Base-by-base conservation (phyloP, 2,329 filamentous ascomycete species). In the Pseudopithomyces maydicus region DNA sequence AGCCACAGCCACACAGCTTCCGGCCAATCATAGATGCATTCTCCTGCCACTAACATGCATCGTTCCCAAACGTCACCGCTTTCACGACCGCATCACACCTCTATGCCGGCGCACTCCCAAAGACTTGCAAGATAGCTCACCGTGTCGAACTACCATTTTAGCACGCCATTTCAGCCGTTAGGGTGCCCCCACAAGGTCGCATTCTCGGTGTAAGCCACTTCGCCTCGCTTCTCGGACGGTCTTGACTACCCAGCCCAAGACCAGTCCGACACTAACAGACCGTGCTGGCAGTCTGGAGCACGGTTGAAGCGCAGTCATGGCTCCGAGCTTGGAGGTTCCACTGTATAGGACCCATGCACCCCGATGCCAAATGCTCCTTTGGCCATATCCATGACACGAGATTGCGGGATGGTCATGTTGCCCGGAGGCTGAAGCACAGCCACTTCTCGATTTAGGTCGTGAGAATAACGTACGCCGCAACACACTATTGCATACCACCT, bases 391-490 rank as follows among this genome's bases (percentile, higher is more conserved):
- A 36, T 42, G 36, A 15, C 29, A 22, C 42, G 26, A 54, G 44
- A 22, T 14, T 56, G 42, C n/a, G 49, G 48, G 54, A 60, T 49
- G 52, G 54, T 47, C 61, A 44, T 53, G 58, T 49, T 39, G 65
- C 56, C 62, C 53, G 62, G 57, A 64, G 65, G 69, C 68, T 69
- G 65, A 68, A 62, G 65, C 66, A 69, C 66, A 62, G 68, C 68
- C 68, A 65, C 67, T 52, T 39, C 55, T 63, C 32, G 36, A 63
- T 57, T 63, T 50, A 53, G 58, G 53, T 55, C 51, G 48, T 43
- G 49, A 56, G 35, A 53, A 60, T 48, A 56, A 46, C 42, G 52
- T 46, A 56, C 52, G 47, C 46, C 52, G 54, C 44, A 42, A 42
- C 23, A 43, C 15, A 41, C 20, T 43, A 42, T 39, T 33, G 42